Base-by-base conservation (phyloP, 306 rosid genomes). In the Dalbergia cochinchinensis region DNA sequence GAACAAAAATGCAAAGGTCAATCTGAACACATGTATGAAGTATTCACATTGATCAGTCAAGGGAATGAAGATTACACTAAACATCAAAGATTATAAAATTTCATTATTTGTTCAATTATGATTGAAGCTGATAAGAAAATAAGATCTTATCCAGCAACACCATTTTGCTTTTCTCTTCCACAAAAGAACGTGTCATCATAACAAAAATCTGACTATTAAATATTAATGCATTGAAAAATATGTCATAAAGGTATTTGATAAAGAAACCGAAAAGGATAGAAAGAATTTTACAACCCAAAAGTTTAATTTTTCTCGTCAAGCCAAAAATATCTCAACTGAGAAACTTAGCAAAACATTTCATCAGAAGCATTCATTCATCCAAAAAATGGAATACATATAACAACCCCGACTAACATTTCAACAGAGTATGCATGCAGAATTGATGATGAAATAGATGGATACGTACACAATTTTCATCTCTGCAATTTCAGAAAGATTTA, bases 391-490 rank as follows among this genome's bases (percentile, higher is more conserved):
- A n/a, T 4, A 50, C 51, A 67, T 26, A 51, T 54, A 58, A 67
- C 10, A 31, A 20, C n/a, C 59, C 39, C 34, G 20, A 9, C 22
- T 42, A 57, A 44, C 16, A 66, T 51, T 50, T 74, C 22, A 69
- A 57, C 55, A 45, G 35, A 41, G 64, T 11, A 78, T 60, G 73
- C 78, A 72, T 39, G 72, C 76, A 78, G 65, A 50, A 16, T 41
- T 44, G 65, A 74, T 47, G 77, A 51, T 76, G 44, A 81, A 76
- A 83, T 65, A 34, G 65, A 87, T 65, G 58, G 76, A 50, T 60
- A 79, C 94, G 82, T 85, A 95, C 98, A 95, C 95, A 85, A 95
- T 95, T 91, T 90, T 93, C 99, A 95, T 95, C 81, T 95, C 98
- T 12, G 97, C 94, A 86, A 93, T 91, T 88, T 95, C 99, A 54